phyloP scores from a whole-genome alignment of 805 yeast species.

The Wickerhamomyces bisporus region DNA sequence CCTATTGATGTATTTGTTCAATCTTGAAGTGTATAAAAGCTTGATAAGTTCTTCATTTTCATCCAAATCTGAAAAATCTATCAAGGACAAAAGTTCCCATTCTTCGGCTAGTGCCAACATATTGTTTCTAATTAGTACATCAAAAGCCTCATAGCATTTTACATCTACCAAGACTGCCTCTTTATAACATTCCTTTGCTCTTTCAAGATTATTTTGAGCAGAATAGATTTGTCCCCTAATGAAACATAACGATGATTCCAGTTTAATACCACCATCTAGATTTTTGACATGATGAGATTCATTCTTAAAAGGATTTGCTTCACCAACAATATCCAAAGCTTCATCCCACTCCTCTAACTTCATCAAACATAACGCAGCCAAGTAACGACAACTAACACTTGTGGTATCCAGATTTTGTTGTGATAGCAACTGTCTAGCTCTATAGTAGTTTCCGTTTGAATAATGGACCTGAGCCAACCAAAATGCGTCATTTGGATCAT shows the following conservation, averaged over 20 bases:
- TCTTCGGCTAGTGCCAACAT: conserved; percentile 81
- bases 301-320: conserved; percentile 63
- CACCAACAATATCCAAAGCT: conserved; percentile 83
- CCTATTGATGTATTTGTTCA: conserved; percentile 67
- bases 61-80: conserved; percentile 69
- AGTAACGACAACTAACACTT: conserved; percentile 72
- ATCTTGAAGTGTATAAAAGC: conserved; percentile 66
- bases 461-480: conserved; percentile 93
- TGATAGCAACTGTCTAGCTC: conserved; percentile 70
- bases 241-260: conserved; percentile 84
- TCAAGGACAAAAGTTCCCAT: conserved; percentile 65
- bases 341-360: conserved; percentile 80
- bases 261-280: conserved; percentile 77
- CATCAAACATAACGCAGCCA: conserved; percentile 69
- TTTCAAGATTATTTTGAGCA: conserved; percentile 75
- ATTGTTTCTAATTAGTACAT: conserved; percentile 66
- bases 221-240: conserved; percentile 80
- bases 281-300: conserved; percentile 33
- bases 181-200: conserved; percentile 79
- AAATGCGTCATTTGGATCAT: conserved; percentile 89
- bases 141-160: conserved; percentile 89
- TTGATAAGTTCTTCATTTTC: conserved; percentile 79
- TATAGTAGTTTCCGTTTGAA: conserved; percentile 64
- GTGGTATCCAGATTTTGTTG: conserved; percentile 47
- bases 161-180: conserved; percentile 87